These are phyloP conservation scores for Apiotrichum gracile DNA, from an alignment of 1,284 basidiomycete species.

Conservation along the genomic window DNA sequence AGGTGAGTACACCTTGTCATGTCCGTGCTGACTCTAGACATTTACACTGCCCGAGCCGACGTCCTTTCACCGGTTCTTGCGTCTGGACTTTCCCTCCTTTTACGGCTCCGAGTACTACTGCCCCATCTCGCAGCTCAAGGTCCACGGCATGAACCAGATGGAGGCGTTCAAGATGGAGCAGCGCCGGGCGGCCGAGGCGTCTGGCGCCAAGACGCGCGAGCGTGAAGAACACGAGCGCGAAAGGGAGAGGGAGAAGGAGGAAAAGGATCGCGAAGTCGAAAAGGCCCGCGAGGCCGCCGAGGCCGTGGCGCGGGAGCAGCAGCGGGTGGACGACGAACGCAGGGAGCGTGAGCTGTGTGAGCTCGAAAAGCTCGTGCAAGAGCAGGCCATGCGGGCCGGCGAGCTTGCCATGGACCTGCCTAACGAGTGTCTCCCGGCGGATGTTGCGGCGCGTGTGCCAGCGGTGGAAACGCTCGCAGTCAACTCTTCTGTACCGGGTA, in stretches of 20 bases:
- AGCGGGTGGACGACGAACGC: slow-evolving; percentile 23
- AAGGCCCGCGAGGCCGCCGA: slow-evolving; percentile 57
- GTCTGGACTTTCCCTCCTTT: slow-evolving; percentile 89
- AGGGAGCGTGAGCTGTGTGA: slow-evolving; percentile 34
- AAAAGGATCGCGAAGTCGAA: slow-evolving; percentile 17
- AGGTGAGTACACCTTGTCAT: slow-evolving; percentile 55
- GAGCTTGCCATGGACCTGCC: slow-evolving; percentile 7
- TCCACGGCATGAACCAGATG: slow-evolving; percentile 93
- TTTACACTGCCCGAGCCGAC: slow-evolving; percentile 54
- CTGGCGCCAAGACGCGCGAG: slow-evolving; percentile 26
- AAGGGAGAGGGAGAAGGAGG: slow-evolving; percentile 16
- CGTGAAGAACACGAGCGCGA: slow-evolving; percentile 18
- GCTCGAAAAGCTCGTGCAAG: slow-evolving; percentile 34
- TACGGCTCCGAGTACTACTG: slow-evolving; percentile 97
- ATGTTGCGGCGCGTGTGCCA: background rate
- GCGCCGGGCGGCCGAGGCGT: slow-evolving; percentile 24
- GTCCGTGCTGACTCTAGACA: slow-evolving; percentile 57
- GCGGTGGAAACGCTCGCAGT: background rate
- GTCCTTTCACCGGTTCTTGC: slow-evolving; percentile 88
- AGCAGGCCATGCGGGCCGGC: slow-evolving; percentile 25
- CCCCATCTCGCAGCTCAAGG: slow-evolving; percentile 83
- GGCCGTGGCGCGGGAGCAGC: slow-evolving; percentile 22
- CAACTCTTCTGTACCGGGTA: background rate
- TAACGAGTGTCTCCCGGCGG: slow-evolving; percentile 4
- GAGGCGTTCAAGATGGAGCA: slow-evolving; percentile 91